Base-by-base conservation (phyloP, 805 yeast genomes). In the Cyberlindnera mycetangii region DNA sequence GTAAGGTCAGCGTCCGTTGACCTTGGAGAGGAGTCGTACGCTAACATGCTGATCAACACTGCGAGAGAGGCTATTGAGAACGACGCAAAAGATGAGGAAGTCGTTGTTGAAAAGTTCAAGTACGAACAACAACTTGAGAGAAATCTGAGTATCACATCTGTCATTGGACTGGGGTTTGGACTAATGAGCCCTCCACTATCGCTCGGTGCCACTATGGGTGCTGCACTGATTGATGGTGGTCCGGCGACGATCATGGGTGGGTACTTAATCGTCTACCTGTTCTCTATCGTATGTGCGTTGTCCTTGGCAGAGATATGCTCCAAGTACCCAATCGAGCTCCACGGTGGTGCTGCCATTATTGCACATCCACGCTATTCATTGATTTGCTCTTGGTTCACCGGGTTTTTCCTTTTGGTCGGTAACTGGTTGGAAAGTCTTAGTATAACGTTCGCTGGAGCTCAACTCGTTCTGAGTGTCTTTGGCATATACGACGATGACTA, bases 101-200 rank as follows among this genome's bases (percentile, higher is more conserved):
- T 54, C 11, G 75, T 74, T 9, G 79, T 83, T 12, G 89, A 84
- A 51, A 85, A 81, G 54, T 83, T 85, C 69, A 78, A 78, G 44
- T 85, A 86, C 60, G 82, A 83, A 52, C 89, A 83, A 58, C 85
- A 81, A 37, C 66, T 86, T 47, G 79, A 78, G 47, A 72, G 88
- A 53, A 80, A 83, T 49, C 70, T 85, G 44, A 81, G 87, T 0
- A 81, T 83, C 10, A 69, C 79, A 1, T 82, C 90, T 0, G 78
- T 86, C 36, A 76, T 86, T 18, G 95, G 93, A 4, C 66, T 86
- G 19, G 92, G 93, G 0, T 85, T 86, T 59, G 80, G 89, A 1
- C 65, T 86, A 25, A 84, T 86, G 90, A 86, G 88, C 33, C 90
- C 88, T 0, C 92, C 90, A 0, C 74, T 85, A 54, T 89, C 92